Evolutionary conservation across 306 rosid species (phyloP), one percentile per base, ranked within the genome.

Genomic region (Medicago arabica): DNA sequence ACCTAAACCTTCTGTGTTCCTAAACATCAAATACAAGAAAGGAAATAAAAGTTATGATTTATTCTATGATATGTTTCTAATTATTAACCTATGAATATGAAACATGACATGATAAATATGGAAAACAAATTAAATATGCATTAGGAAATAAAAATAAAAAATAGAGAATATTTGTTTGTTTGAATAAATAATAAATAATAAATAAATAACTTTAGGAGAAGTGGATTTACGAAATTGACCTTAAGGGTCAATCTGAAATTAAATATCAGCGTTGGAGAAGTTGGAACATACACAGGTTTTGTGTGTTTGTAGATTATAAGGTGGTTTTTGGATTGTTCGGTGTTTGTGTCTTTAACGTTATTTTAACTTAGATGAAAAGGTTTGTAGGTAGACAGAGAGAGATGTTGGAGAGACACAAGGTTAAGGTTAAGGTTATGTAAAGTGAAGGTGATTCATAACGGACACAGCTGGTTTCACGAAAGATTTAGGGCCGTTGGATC

Each of bases 1-100:
- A 82, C 83, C 80, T 14, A 89, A 83, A 77, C 76, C 83, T 84
- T 89, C 97, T 2, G 89, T 88, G 84, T 91, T 94, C 93, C 97
- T 94, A 67, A 79, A 75, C 64, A 43, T 14, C 66, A 68, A 11
- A 19, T 28, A 19, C 8, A 62, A 69, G 3, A 75, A 59, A 28
- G 17, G 21, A 6, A 23, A 16, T 5, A 18, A 9, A 4, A 7
- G 61, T 21, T n/a, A 58, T 58, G 25, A 41, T 58, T 12, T 6
- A 51, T 12, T 49, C 8, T 19, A 43, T 72, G 36, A 3, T 46
- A 46, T 34, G 38, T 34, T 34, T 6, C 38, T 34, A 34, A 34
- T 34, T 34, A 4, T 34, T 34, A 71, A 72, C 21, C 47, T 75
- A 63, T 46, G 11, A 25, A 47, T 49, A 50, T 38, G 25, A 46